phyloP scores from a whole-genome alignment of 2,329 filamentous ascomycete genomes.

The Aspergillus melleus region DNA sequence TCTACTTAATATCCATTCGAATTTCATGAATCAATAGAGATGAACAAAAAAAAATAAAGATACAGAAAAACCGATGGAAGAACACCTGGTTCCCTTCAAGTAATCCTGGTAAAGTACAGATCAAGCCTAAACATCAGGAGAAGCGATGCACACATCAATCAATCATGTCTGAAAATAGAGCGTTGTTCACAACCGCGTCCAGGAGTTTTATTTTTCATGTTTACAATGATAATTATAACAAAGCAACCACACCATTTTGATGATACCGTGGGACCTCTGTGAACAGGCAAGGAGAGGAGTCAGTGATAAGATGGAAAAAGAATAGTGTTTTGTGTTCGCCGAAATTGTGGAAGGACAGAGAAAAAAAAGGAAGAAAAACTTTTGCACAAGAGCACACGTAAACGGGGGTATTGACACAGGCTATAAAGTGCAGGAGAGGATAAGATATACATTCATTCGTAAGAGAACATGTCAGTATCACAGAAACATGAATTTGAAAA shows the following conservation, averaged over 20 bases:
- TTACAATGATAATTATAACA: not conserved
- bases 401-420: slow-evolving; percentile 19
- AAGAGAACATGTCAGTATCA: slow-evolving; percentile 1
- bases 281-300: not conserved
- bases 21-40: not conserved
- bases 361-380: not conserved
- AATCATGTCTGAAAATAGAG: too few species aligned
- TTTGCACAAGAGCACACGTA: slow-evolving; percentile 9
- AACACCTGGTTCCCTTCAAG: too few species aligned
- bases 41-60: not conserved
- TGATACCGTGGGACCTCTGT: not conserved
- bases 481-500: not conserved
- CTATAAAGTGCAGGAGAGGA: slow-evolving; percentile 9
- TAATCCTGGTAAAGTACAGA: not conserved
- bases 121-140: too few species aligned
- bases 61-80: not conserved
- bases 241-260: not conserved
- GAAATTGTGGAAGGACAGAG: not conserved
- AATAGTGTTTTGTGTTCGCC: not conserved
- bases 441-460: slow-evolving; percentile 18
- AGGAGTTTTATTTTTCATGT: not conserved
- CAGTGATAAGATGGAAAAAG: not conserved
- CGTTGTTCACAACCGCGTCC: not conserved
- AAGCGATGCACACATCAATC: too few species aligned
- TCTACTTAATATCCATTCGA: too few species aligned